Evolutionary conservation across 2,329 filamentous ascomycete genomes (phyloP).

Genomic region (Penicillium sp.): DNA sequence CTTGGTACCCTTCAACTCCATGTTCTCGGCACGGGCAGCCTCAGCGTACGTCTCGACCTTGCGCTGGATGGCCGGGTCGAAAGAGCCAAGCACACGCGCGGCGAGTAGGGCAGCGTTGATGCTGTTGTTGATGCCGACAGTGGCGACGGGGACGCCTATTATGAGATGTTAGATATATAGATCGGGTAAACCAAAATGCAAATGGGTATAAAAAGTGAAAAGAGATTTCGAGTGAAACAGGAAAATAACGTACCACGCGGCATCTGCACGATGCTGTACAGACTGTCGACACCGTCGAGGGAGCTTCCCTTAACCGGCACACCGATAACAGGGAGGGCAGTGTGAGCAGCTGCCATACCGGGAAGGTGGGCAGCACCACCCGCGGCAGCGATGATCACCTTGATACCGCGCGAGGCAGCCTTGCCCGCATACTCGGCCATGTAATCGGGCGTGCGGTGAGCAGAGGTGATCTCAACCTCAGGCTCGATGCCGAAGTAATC

Average conservation of each 20-base stretch:
- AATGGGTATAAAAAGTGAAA: neutral
- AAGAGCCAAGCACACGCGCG: constrained; percentile 62
- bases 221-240: neutral
- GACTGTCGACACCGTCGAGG: constrained; percentile 68
- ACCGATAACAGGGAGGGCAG: constrained; percentile 71
- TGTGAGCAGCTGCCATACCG: constrained; percentile 72
- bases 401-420: constrained; percentile 64
- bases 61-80: constrained; percentile 40
- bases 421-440: constrained; percentile 67
- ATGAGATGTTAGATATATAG: constrained; percentile 1
- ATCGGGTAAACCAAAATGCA: neutral
- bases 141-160: constrained; percentile 67
- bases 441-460: constrained; percentile 66
- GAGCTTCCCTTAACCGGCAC: constrained; percentile 73
- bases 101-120: constrained; percentile 74
- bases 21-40: constrained; percentile 42
- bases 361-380: constrained; percentile 72
- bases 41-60: constrained; percentile 46
- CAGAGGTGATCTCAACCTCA: constrained; percentile 48
- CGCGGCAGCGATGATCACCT: constrained; percentile 72
- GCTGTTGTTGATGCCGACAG: constrained; percentile 76
- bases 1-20: constrained; percentile 44
- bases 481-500: constrained; percentile 45
- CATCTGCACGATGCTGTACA: constrained; percentile 76
- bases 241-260: constrained; percentile 52